phyloP scores from a whole-genome alignment of 305 asterid genomes.

The Vinca major region DNA sequence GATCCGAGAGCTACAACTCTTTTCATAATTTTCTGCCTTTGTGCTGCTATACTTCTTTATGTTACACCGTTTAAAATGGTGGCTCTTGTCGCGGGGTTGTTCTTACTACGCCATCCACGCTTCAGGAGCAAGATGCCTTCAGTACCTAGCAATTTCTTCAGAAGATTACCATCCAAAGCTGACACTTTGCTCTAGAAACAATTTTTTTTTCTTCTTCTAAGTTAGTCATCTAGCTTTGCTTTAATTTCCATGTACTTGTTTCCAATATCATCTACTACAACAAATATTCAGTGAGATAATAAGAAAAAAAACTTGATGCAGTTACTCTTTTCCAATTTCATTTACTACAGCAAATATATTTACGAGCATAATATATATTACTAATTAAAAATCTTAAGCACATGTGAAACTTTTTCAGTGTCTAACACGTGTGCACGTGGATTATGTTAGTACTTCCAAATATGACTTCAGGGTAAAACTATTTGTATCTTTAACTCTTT shows the following conservation, averaged over 20 bases:
- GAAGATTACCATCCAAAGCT: slow-evolving; percentile 38
- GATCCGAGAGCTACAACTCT: slow-evolving; percentile 44
- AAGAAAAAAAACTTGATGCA: too few relatives aligned
- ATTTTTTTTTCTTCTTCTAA: background rate
- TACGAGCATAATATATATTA: too few relatives aligned
- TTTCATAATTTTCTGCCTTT: slow-evolving; percentile 26
- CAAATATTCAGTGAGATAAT: background rate
- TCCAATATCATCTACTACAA: background rate
- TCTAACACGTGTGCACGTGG: too few relatives aligned
- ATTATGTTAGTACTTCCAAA: too few relatives aligned
- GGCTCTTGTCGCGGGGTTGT: slow-evolving; percentile 26
- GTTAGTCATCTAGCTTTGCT: background rate
- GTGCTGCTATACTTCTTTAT: slow-evolving; percentile 34
- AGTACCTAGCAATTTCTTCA: slow-evolving; percentile 39
- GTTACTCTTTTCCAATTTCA: too few relatives aligned
- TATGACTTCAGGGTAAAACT: too few relatives aligned
- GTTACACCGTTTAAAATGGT: slow-evolving; percentile 42
- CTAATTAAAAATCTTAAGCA: too few relatives aligned
- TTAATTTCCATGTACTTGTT: background rate
- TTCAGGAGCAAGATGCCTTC: slow-evolving; percentile 47
- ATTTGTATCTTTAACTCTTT: too few relatives aligned
- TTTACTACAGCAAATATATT: too few relatives aligned
- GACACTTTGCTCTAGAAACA: slow-evolving; percentile 34
- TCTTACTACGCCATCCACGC: slow-evolving; percentile 36
- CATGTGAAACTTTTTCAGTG: too few relatives aligned